Base-by-base conservation (phyloP, 1,284 basidiomycete genomes). In the Pisolithus thermaeus region DNA sequence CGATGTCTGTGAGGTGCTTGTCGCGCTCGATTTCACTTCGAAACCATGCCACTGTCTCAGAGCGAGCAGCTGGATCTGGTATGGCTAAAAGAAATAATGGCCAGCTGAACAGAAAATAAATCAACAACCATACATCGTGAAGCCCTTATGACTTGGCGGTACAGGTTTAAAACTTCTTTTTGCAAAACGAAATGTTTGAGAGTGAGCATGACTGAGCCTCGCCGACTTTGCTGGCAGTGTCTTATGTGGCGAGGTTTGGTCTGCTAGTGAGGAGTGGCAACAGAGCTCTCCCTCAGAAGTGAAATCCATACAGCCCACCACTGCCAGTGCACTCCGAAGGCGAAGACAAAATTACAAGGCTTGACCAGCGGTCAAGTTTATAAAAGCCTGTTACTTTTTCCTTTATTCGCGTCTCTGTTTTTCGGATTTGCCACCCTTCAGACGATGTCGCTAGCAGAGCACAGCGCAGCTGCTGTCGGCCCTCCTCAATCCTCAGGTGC, bases 171-270 rank as follows among this genome's bases (percentile, higher is more conserved):
- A 20, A 76, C 81, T 59, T 77, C 70, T 54, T 81, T 77, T 54
- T 76, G 76, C 52, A 90, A 75, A 61, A 90, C 77, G 62, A 89
- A 90, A 66, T 90, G 86, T 67, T 77, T 86, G 63, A 90, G 77
- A 39, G 82, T 78, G 50, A 70, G 60, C 62, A 64, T 64, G 49
- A 9, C 32, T 3, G 30, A 32, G 25, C 25, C 25, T 27, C 4
- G 27, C 7, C 7, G 22, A 11, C 18, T 46, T 52, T 54, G 11
- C 28, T 36, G 28, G 50, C 12, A 25, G 44, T 44, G 50, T 35
- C 28, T 18, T 45, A 30, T 61, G 65, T 65, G 60, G 62, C 54
- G 49, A 36, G 52, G 48, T 49, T 49, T 55, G 23, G 47, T 27
- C 36, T 8, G 25, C 7, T 27, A 23, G 22, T 28, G 28, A 27